These are phyloP conservation scores for Trichoderma orchidacearum DNA, from an alignment of 495 filamentous ascomycete species.

Conservation along the genomic window DNA sequence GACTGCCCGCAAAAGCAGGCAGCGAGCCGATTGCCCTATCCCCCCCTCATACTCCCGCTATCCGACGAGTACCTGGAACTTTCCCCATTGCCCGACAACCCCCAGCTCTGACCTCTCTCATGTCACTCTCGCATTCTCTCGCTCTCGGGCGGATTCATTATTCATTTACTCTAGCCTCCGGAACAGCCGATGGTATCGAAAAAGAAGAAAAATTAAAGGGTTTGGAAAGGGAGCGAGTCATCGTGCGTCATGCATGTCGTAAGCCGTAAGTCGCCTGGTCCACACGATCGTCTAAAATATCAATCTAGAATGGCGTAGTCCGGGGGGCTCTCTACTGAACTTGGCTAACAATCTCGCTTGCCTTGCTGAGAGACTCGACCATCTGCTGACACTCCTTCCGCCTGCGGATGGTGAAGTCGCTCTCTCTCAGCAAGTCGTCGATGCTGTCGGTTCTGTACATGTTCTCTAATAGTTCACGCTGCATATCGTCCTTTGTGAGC, in stretches of 20 bases:
- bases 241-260: not conserved
- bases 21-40: too few species aligned
- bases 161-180: not conserved
- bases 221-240: not conserved
- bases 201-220: not conserved
- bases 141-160: not conserved
- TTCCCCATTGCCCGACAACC: not conserved
- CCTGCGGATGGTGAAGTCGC: conserved; percentile 87
- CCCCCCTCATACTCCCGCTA: not conserved
- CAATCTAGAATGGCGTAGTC: not conserved
- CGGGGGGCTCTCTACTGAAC: conserved; percentile 51
- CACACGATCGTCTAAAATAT: not conserved
- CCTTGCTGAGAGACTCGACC: conserved; percentile 82
- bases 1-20: not conserved
- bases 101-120: too few species aligned
- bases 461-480: conserved; percentile 91
- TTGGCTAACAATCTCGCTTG: conserved; percentile 93
- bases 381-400: conserved; percentile 98
- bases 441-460: conserved; percentile 87
- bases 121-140: too few species aligned
- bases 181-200: conserved; percentile 3
- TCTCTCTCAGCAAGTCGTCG: conserved; percentile 93
- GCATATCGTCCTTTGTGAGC: conserved; percentile 96
- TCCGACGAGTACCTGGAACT: not conserved
- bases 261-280: not conserved